Conservation (phyloP, 768 basidiomycete genomes). For the Auricularia sp. region DNA sequence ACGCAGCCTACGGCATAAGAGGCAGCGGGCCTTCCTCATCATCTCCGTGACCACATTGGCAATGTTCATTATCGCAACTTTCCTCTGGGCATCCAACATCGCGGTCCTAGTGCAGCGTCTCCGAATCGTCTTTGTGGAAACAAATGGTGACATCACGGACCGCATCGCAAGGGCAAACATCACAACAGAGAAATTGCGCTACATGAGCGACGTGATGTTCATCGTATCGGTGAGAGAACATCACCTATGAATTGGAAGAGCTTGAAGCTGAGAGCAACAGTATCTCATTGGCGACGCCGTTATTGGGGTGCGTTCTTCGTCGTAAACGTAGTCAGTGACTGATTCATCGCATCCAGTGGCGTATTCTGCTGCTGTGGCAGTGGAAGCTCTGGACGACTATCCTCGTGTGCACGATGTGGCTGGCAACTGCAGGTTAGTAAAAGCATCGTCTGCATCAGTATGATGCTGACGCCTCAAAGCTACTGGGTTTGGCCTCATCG, state of each 20-base stretch:
- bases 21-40: too few species aligned
- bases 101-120: neutral
- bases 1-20: too few species aligned
- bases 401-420: neutral
- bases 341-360: neutral
- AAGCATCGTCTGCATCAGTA: neutral
- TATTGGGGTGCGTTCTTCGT: neutral
- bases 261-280: neutral
- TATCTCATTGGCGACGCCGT: neutral
- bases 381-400: neutral
- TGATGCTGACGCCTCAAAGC: neutral
- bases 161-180: neutral
- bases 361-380: neutral
- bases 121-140: neutral
- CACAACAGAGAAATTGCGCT: neutral
- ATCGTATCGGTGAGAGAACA: neutral
- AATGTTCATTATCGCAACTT: neutral
- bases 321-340: neutral
- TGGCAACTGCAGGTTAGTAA: neutral
- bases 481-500: neutral
- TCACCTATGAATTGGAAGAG: neutral
- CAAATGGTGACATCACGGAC: neutral
- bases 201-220: neutral
- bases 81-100: neutral
- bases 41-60: neutral